Conservation (phyloP, 345 rosid species). For the Adansonia digitata region DNA sequence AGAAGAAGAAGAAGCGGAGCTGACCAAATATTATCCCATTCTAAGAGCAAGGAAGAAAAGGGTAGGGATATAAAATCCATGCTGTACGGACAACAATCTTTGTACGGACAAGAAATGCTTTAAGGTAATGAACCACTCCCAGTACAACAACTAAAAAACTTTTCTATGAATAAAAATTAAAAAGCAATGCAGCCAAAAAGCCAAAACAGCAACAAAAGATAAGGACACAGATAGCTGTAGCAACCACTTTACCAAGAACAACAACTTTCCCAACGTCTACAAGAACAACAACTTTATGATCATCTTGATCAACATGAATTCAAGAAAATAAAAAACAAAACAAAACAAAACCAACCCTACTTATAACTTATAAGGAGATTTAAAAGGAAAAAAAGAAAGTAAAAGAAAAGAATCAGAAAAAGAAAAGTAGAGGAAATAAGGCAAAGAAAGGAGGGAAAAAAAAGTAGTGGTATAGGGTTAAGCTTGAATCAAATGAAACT, state of each 20-base stretch:
- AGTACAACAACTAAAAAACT: too few species aligned
- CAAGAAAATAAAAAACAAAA: constrained; percentile 15
- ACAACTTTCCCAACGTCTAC: background rate
- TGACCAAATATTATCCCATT: background rate
- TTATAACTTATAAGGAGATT: background rate
- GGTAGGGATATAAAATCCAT: background rate
- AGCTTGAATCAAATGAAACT: background rate
- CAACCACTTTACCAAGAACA: constrained; percentile 7
- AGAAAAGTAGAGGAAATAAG: too few species aligned
- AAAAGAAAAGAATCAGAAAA: background rate
- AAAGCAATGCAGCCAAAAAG: background rate
- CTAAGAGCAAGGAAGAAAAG: background rate
- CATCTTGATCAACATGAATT: constrained; percentile 31
- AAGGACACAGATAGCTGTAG: background rate
- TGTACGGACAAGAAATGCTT: too few species aligned
- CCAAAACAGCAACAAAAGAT: too few species aligned
- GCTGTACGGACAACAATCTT: background rate
- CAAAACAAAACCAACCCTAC: constrained; percentile 14
- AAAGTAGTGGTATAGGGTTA: background rate
- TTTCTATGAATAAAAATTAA: too few species aligned
- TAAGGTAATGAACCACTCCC: background rate
- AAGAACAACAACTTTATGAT: constrained; percentile 6
- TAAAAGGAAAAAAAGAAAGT: too few species aligned
- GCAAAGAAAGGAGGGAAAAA: too few species aligned
- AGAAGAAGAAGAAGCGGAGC: background rate